Evolutionary conservation across 2,329 filamentous ascomycete genomes (phyloP), one percentile per base, ranked within the genome.

Genomic region (Penicillium sp.): DNA sequence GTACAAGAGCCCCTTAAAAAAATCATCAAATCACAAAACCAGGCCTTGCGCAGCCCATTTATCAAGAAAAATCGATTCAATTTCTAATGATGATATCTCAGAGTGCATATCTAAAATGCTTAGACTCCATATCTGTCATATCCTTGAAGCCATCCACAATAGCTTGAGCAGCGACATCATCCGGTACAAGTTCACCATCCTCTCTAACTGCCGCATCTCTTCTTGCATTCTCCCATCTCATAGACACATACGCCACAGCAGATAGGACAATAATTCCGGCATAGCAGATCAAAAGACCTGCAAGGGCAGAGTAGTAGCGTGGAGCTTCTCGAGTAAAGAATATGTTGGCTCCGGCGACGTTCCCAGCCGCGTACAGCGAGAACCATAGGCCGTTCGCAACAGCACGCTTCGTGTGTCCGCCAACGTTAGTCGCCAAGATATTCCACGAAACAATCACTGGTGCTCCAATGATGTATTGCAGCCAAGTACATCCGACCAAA

Each of bases 391-490:
- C 79, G 24, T 80, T 78, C 0, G 79, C 76, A 0, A 77, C 72
- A 9, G 73, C 76, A 32, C 80, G 74, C 67, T 82, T 82, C 2
- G 79, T 82, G 58, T 83, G 79, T 0, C 80, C 80, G 0, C 78
- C 74, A 11, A 77, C 67, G 73, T 49, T 79, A n/a, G 74, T 69
- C 2, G 72, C 77, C 11, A 81, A 73, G 0, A 82, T 58, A 22
- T 80, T 81, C 80, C 80, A 83, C 36, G 72, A 79, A 1, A 82
- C 58, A 38, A 82, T 77, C 2, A 83, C 75, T 0, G 80, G 77
- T 0, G 78, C 77, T 4, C 80, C 80, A 38, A 82, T 55, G 2
- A 81, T 68, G 40, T 78, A 78, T 55, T 81, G 78, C 11, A 83
- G 65, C 80, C 80, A 82, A 7, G 78, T 79, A 60, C 79, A 81